phyloP scores from a whole-genome alignment of 106 monocot species.

The Hemerocallis citrina region DNA sequence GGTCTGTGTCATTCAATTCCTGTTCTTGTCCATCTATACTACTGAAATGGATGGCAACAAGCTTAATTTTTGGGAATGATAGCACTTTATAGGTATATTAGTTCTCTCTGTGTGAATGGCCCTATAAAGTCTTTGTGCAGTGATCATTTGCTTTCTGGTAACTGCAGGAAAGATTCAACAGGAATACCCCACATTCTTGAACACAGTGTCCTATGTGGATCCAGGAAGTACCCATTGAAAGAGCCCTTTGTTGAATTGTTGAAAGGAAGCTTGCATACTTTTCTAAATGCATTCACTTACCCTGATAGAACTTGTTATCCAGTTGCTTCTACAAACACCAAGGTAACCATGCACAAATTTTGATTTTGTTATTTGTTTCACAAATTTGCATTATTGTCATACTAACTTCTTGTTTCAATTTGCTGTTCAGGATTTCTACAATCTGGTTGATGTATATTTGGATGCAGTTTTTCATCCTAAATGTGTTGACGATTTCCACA shows the following conservation, averaged over 20 bases:
- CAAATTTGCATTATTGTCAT: background rate
- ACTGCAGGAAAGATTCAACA: constrained; percentile 90
- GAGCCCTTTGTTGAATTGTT: constrained; percentile 97
- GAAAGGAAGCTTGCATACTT: constrained; percentile 93
- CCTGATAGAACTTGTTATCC: constrained; percentile 99
- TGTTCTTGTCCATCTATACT: too few relatives aligned
- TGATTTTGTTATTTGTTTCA: background rate
- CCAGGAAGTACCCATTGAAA: constrained; percentile 95
- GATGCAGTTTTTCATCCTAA: constrained; percentile 98
- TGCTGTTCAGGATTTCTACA: constrained; percentile 89
- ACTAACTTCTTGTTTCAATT: background rate
- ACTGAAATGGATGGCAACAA: too few relatives aligned
- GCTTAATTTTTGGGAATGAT: background rate
- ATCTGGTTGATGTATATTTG: constrained; percentile 96
- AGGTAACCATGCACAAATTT: constrained; percentile 32
- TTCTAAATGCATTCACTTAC: constrained; percentile 98
- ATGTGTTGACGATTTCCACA: constrained; percentile 88
- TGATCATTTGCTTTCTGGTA: background rate
- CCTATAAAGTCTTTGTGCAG: background rate
- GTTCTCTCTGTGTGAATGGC: background rate
- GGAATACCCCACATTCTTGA: constrained; percentile 99
- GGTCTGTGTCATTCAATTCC: too few relatives aligned
- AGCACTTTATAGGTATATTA: background rate
- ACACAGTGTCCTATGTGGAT: constrained; percentile 97
- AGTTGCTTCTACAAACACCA: constrained; percentile 95